phyloP scores from a whole-genome alignment of 78 protist genomes.

The Isochrysis galbana region DNA sequence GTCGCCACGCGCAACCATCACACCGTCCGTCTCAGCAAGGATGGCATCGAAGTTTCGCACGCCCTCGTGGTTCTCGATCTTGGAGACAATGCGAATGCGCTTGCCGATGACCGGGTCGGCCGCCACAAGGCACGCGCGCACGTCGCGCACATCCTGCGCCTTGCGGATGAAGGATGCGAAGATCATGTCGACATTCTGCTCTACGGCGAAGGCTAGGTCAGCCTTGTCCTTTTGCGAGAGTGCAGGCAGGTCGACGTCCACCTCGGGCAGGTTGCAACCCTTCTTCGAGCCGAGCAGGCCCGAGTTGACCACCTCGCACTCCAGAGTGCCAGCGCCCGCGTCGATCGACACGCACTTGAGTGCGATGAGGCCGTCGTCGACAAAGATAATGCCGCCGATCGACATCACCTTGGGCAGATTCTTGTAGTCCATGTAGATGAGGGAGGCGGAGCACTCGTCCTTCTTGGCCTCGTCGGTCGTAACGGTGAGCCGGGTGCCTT shows the following conservation, averaged over 20 bases:
- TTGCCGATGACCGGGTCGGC: conserved; percentile 35
- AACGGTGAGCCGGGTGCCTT: not conserved
- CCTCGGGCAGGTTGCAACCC: conserved; percentile 83
- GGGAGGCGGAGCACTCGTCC: not conserved
- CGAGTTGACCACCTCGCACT: conserved; percentile 41
- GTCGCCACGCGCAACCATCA: conserved; percentile 97
- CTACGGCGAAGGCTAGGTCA: conserved; percentile 62
- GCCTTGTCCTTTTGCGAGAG: conserved; percentile 78
- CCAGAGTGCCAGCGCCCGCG: not conserved
- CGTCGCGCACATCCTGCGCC: conserved; percentile 52
- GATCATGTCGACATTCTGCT: conserved; percentile 67
- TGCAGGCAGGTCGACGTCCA: conserved; percentile 68
- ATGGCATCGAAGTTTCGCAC: conserved; percentile 79
- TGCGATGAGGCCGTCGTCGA: conserved; percentile 74
- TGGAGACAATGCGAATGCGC: conserved; percentile 72
- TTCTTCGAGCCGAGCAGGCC: conserved; percentile 70
- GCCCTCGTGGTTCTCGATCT: conserved; percentile 90
- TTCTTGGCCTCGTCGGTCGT: not conserved
- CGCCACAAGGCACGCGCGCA: conserved; percentile 57
- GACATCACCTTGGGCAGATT: conserved; percentile 27
- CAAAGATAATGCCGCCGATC: conserved; percentile 20
- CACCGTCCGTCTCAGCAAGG: conserved; percentile 76
- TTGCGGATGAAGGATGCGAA: conserved; percentile 81
- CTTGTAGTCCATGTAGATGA: conserved; percentile 1
- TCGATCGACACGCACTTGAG: not conserved